phyloP scores from a whole-genome alignment of 1,139 yeast genomes.

The Yamadazyma sp. region DNA sequence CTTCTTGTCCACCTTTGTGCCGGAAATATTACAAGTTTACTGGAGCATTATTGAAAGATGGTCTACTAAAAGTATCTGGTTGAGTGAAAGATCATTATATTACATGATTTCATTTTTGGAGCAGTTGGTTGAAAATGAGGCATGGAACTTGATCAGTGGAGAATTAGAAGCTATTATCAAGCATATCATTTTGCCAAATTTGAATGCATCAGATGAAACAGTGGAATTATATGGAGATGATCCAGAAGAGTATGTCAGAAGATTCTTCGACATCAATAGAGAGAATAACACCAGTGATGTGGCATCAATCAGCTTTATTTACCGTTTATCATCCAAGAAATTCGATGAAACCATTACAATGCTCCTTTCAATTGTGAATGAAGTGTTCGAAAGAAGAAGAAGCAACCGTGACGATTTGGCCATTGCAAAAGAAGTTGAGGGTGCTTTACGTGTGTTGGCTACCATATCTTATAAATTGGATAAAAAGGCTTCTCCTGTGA shows the following conservation, averaged over 20 bases:
- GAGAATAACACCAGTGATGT: slow-evolving; percentile 76
- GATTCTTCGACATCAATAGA: slow-evolving; percentile 67
- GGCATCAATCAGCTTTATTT: slow-evolving; percentile 77
- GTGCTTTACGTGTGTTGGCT: slow-evolving; percentile 50
- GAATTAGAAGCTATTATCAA: slow-evolving; percentile 58
- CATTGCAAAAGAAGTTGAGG: slow-evolving; percentile 46
- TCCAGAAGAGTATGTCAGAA: slow-evolving; percentile 70
- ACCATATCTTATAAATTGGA: slow-evolving; percentile 46
- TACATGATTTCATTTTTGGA: slow-evolving; percentile 66
- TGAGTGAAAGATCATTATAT: slow-evolving; percentile 58
- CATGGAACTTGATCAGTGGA: slow-evolving; percentile 54
- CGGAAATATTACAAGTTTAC: slow-evolving; percentile 58
- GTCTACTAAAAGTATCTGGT: slow-evolving; percentile 57
- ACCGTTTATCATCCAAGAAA: slow-evolving; percentile 46
- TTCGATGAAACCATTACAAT: slow-evolving; percentile 44
- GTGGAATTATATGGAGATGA: slow-evolving; percentile 70
- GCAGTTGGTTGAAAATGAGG: slow-evolving; percentile 55
- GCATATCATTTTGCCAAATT: slow-evolving; percentile 63
- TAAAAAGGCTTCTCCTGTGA: slow-evolving; percentile 39
- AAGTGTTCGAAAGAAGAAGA: slow-evolving; percentile 46
- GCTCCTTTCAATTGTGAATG: slow-evolving; percentile 49
- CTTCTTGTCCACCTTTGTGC: slow-evolving; percentile 55
- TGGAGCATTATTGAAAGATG: slow-evolving; percentile 62
- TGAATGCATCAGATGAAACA: slow-evolving; percentile 54
- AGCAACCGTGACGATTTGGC: slow-evolving; percentile 29